Evolutionary conservation across 1,284 basidiomycete species (phyloP), one percentile per base, ranked within the genome.

Genomic region (Phlebopus sp.): DNA sequence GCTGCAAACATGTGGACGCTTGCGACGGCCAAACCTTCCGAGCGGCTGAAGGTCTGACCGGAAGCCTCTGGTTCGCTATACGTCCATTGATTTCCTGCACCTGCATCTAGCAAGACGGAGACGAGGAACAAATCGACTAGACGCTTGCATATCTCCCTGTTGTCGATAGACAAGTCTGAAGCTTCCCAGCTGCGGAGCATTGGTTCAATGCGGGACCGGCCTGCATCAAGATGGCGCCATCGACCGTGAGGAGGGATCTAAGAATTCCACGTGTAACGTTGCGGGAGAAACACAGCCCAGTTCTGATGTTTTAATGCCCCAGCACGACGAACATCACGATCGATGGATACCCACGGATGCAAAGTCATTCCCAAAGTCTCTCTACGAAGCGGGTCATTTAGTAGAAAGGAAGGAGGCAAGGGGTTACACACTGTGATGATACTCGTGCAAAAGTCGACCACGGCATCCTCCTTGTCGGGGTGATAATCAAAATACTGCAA

Each of bases 21-120:
- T 0, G 93, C 95, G 4, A 97, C 86, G 0, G 88, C 95, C n/a
- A 98, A 73, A 0, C 94, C 95, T 64, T 98, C 95, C 1, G 88
- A 92, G 40, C 95, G 73, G 15, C 75, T 72, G 60, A 90, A 94
- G 8, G 69, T 72, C 59, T 77, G 69, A 0, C 79, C 81, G 0
- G 79, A 79, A 0, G 60, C 64, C 9, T 71, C 68, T 56, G 27
- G 27, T 8, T 96, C 93, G 10, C 71, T 75, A 66, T 90, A 97
- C 13, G 68, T 69, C 95, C 95, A 97, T 14, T 69, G 66, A 53
- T 84, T 85, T 1, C 95, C 95, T 0, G 94, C 95, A 1, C 94
- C 95, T 0, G 95, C 95, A 58, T 97, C 95, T 40, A 97, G 82
- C 15, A 97, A 75, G 5, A 97, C 95, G 5, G 91, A 92, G 15